A percentile compares a stretch with the other conserved stretches of the same genome.
Conservation (phyloP, 2,329 filamentous ascomycete species). For the Fusarium camptoceras region DNA sequence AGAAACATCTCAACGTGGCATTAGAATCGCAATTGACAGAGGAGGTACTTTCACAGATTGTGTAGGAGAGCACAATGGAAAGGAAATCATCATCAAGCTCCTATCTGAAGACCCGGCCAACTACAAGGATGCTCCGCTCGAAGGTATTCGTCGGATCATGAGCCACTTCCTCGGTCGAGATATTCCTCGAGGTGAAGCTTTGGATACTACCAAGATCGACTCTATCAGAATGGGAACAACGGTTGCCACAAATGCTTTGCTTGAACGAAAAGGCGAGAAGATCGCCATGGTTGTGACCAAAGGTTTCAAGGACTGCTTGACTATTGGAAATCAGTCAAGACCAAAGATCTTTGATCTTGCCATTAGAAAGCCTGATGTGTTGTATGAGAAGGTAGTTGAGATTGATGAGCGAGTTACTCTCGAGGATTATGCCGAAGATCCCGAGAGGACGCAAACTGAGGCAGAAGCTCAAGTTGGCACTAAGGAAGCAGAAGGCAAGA, state of each 20-base stretch:
- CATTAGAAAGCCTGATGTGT: conserved; percentile 85
- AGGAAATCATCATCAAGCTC: conserved; percentile 87
- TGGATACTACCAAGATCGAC: conserved; percentile 87
- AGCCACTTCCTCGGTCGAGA: conserved; percentile 79
- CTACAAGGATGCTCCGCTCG: conserved; percentile 90
- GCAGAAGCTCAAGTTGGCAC: conserved; percentile 66
- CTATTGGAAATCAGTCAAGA: conserved; percentile 90
- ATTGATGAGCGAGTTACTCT: conserved; percentile 90
- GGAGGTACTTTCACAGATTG: conserved; percentile 95
- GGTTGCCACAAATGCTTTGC: conserved; percentile 89
- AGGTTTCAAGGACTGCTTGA: conserved; percentile 87
- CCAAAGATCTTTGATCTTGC: conserved; percentile 92
- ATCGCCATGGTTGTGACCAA: conserved; percentile 89
- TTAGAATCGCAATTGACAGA: conserved; percentile 81
- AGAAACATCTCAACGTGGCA: conserved; percentile 62
- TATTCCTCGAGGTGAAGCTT: conserved; percentile 80
- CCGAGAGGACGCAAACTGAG: conserved; percentile 67
- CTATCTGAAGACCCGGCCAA: conserved; percentile 91
- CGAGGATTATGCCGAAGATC: conserved; percentile 93
- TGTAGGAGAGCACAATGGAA: conserved; percentile 82
- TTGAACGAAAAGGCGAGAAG: conserved; percentile 90
- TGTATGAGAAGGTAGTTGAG: conserved; percentile 89
- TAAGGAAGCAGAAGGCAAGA: conserved; percentile 61
- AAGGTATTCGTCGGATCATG: conserved; percentile 89
- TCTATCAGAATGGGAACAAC: conserved; percentile 97